Percentiles rank a stretch among this genome's conserved stretches.
phyloP scores from a whole-genome alignment of 1,284 basidiomycete species.

The Heliocybe sulcata region DNA sequence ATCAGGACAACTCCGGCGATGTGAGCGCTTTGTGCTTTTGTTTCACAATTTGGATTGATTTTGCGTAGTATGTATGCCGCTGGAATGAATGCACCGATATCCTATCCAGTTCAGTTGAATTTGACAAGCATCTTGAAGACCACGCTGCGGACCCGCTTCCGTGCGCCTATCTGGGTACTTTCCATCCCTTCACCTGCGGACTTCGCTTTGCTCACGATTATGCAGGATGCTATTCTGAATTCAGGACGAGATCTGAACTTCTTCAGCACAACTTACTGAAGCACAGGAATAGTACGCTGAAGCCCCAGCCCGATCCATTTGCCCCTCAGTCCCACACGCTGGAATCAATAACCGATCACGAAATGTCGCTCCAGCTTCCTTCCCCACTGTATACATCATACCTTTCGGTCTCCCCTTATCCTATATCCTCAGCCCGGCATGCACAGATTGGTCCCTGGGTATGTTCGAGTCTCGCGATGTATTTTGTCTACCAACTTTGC shows the following conservation, averaged over 20 bases:
- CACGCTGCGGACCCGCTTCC: conserved; percentile 19
- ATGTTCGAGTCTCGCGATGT: neutral
- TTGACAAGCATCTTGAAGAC: neutral
- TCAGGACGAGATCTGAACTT: conserved; percentile 27
- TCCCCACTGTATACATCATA: conserved; percentile 38
- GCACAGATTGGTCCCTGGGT: conserved; percentile 11
- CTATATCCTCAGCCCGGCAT: conserved; percentile 42
- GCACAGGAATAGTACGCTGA: conserved; percentile 15
- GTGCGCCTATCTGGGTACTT: conserved; percentile 41
- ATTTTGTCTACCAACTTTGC: neutral
- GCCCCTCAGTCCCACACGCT: neutral
- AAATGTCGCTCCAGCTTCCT: conserved; percentile 30
- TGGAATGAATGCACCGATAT: neutral
- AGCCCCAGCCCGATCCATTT: conserved; percentile 19
- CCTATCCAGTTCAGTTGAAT: neutral
- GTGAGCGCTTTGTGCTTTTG: neutral
- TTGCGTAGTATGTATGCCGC: neutral
- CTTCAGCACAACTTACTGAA: conserved; percentile 18
- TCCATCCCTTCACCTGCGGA: conserved; percentile 1
- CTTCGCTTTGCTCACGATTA: neutral
- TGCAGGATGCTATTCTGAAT: conserved; percentile 35
- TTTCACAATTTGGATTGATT: neutral
- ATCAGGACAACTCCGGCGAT: neutral
- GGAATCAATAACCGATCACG: conserved; percentile 10
- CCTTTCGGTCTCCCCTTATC: conserved; percentile 29